Conservation (phyloP, 495 filamentous ascomycete genomes). For the Neurospora sp. region DNA sequence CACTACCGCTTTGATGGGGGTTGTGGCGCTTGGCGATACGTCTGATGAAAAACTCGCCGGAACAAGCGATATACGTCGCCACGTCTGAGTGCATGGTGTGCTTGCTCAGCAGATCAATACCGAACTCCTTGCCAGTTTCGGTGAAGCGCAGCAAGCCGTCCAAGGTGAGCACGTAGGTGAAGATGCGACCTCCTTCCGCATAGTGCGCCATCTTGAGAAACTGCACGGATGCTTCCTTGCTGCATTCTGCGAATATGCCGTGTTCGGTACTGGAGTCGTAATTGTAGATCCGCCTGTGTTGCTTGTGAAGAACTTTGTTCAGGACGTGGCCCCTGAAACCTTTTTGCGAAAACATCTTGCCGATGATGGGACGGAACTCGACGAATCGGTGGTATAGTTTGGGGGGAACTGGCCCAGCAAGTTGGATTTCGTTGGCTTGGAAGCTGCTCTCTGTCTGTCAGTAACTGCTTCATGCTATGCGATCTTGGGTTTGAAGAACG, state of each 20-base stretch:
- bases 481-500: slow-evolving; percentile 12
- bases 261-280: slow-evolving; percentile 64
- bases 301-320: slow-evolving; percentile 77
- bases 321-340: slow-evolving; percentile 70
- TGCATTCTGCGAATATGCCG: slow-evolving; percentile 40
- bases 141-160: slow-evolving; percentile 83
- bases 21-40: slow-evolving; percentile 31
- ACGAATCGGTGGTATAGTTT: slow-evolving; percentile 82
- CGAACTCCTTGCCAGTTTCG: slow-evolving; percentile 89
- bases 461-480: background rate
- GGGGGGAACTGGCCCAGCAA: slow-evolving; percentile 69
- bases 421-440: slow-evolving; percentile 86
- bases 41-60: slow-evolving; percentile 87
- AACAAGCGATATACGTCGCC: slow-evolving; percentile 77
- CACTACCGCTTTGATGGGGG: background rate
- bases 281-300: slow-evolving; percentile 82
- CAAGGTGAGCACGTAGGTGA: slow-evolving; percentile 85
- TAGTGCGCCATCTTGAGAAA: slow-evolving; percentile 83
- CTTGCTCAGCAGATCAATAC: slow-evolving; percentile 83
- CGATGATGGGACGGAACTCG: slow-evolving; percentile 84
- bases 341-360: slow-evolving; percentile 70
- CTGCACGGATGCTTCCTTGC: slow-evolving; percentile 57
- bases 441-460: slow-evolving; percentile 45
- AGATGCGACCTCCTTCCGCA: slow-evolving; percentile 74
- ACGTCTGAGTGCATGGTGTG: slow-evolving; percentile 95